Evolutionary conservation across 495 filamentous ascomycete genomes (phyloP), one percentile per base, ranked within the genome.

Genomic region (Choiromyces venosus): DNA sequence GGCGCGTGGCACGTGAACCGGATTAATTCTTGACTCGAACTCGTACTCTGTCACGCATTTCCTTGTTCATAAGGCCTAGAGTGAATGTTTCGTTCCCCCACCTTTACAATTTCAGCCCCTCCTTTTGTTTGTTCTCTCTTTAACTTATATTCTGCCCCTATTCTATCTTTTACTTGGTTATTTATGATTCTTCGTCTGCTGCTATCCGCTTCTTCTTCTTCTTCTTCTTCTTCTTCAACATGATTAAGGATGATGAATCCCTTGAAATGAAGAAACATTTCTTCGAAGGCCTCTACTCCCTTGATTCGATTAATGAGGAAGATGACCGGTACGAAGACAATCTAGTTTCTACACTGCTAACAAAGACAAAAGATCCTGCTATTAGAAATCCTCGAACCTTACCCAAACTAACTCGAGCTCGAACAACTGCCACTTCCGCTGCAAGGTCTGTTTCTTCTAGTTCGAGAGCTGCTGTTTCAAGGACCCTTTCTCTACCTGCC

Each of bases 281-380:
- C 73, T 77, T 82, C 19, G 61, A 82, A 36, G 64, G 66, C 18
- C 77, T 79, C 56, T 79, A 82, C 56, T 80, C 78, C 39, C 70
- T 80, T 37, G 35, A 77, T 44, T 42, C 71, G n/a, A 37, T 39
- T 40, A 21, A 38, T 67, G 25, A 70, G 37, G 38, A 69, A 42
- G 70, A 79, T 40, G 37, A 52, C 39, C 67, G 33, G 29, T 61
- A 61, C 52, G 76, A 69, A 56, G 69, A 79, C 35, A 81, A 71
- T 40, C 64, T 44, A 61, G 56, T 38, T 5, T 73, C 72, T 73
- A 67, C 67, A 25, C 71, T 71, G n/a, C 64, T 70, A 44, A 64
- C 69, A 66, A 33, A 4, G 52, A 61, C 52, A 61, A 61, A 61
- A 16, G 25, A 61, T 61, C 52, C 52, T 29, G 42, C 72, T 44